Percentiles rank a stretch among this genome's conserved stretches.
Evolutionary conservation across 2,329 filamentous ascomycete genomes (phyloP).

Genomic region (Massarina eburnea): DNA sequence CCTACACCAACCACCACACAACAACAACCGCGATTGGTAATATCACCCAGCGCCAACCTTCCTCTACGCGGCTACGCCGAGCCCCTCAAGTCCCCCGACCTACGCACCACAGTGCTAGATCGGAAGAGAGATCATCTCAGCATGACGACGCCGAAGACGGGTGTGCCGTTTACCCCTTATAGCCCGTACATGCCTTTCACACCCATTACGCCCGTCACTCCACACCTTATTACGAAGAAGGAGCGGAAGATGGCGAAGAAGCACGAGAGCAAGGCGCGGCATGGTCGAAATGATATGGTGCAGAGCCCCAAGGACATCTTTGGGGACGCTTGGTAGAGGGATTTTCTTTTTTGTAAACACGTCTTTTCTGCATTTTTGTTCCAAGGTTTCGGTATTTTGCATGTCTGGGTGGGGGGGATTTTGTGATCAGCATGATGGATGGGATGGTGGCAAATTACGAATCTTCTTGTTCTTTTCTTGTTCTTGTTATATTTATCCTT

Average conservation of each 20-base stretch:
- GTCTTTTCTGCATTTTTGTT: no score
- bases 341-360: no score
- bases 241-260: slow-evolving; percentile 71
- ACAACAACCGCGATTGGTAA: slow-evolving; percentile 10
- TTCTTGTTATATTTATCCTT: no score
- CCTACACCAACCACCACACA: slow-evolving; percentile 11
- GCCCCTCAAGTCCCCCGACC: slow-evolving; percentile 30
- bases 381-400: no score
- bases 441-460: no score
- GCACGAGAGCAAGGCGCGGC: slow-evolving; percentile 64
- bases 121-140: slow-evolving; percentile 33
- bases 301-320: slow-evolving; percentile 43
- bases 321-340: slow-evolving; percentile 37
- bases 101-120: slow-evolving; percentile 50
- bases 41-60: slow-evolving; percentile 25
- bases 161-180: slow-evolving; percentile 70
- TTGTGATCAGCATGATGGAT: no score
- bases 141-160: slow-evolving; percentile 54
- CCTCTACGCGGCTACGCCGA: slow-evolving; percentile 40
- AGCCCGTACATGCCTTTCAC: slow-evolving; percentile 79
- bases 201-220: slow-evolving; percentile 73
- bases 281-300: slow-evolving; percentile 43
- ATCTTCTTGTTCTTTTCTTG: no score
- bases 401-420: no score
- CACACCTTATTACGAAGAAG: slow-evolving; percentile 69